Base-by-base conservation (phyloP, 495 filamentous ascomycete species). In the Xylaria telfairii region DNA sequence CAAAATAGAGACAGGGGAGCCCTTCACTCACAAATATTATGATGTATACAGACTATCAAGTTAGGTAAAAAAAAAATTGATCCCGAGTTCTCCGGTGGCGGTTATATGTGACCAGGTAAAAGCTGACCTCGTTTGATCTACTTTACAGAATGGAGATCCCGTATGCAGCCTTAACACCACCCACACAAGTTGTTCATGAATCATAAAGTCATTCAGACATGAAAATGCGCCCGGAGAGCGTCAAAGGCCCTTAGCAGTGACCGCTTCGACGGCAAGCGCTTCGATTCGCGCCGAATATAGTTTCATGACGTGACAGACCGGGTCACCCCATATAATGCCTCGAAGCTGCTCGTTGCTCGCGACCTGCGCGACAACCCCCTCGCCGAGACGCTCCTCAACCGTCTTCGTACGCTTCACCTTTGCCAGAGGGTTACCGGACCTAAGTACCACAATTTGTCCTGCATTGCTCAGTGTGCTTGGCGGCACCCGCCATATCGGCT, bases 251-350 rank as follows among this genome's bases (percentile, higher is more conserved):
- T 70, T 79, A n/a, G 78, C 90, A 65, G 88, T 90, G 9, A 92
- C 90, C 9, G 91, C 91, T 53, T 84, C 87, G 5, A 87, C 89
- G 30, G 90, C 90, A 69, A 95, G 76, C 13, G 83, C 78, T 73
- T 94, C 90, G 44, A 96, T 87, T 65, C 93, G 80, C 24, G 83
- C 84, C 30, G 86, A 83, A 80, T 96, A 96, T 49, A 94, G 70
- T 77, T 82, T 87, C 92, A 96, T 95, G 76, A 88, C 86, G 78
- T 96, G 93, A 80, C 88, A 90, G 17, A 93, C 80, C 0, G 91
- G 92, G 77, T 96, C 93, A 0, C 93, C 93, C 85, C 92, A 96
- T 0, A 96, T 82, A 12, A 92, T 86, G 2, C 82, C 83, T 34
- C 90, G 80, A 28, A 96, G 79, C 71, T 90, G 78, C 56, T 89